phyloP scores from a whole-genome alignment of 495 filamentous ascomycete genomes.

The Halenospora varia region DNA sequence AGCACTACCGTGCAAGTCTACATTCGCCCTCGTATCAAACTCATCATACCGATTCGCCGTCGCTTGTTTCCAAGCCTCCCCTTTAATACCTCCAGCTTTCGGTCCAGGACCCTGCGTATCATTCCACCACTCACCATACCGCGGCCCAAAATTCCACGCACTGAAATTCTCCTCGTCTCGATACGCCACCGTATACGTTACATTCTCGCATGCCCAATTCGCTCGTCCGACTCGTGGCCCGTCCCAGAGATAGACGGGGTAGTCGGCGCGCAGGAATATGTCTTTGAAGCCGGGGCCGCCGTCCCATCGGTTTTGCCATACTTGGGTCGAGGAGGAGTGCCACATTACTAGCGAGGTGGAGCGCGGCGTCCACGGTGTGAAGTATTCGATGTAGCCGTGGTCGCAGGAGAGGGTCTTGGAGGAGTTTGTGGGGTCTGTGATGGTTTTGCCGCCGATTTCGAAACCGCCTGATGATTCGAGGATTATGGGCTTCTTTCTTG shows the following conservation, averaged over 20 bases:
- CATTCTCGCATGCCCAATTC: slow-evolving; percentile 39
- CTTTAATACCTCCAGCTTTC: too few species aligned
- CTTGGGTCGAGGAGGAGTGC: slow-evolving; percentile 44
- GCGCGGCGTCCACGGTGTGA: slow-evolving; percentile 41
- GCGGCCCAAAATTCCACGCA: slow-evolving; percentile 42
- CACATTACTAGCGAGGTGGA: slow-evolving; percentile 42
- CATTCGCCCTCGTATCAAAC: slow-evolving; percentile 35
- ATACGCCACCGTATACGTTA: slow-evolving; percentile 33
- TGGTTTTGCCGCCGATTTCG: slow-evolving; percentile 31
- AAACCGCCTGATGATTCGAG: slow-evolving; percentile 39
- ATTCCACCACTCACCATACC: slow-evolving; percentile 36
- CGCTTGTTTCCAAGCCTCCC: slow-evolving; percentile 37
- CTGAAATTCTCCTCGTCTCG: slow-evolving; percentile 39
- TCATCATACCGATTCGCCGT: slow-evolving; percentile 41
- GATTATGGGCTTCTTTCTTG: slow-evolving; percentile 31
- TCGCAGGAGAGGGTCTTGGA: slow-evolving; percentile 39
- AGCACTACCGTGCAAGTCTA: slow-evolving; percentile 36
- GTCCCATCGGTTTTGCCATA: slow-evolving; percentile 45
- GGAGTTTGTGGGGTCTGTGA: slow-evolving; percentile 24
- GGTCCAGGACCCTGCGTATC: slow-evolving; percentile 41
- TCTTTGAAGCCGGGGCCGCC: slow-evolving; percentile 47
- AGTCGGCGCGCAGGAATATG: slow-evolving; percentile 42
- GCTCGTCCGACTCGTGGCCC: slow-evolving; percentile 41
- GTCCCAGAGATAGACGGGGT: slow-evolving; percentile 47
- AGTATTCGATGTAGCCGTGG: slow-evolving; percentile 49